phyloP scores from a whole-genome alignment of 2,329 filamentous ascomycete genomes.

The Epichloe glyceriae region DNA sequence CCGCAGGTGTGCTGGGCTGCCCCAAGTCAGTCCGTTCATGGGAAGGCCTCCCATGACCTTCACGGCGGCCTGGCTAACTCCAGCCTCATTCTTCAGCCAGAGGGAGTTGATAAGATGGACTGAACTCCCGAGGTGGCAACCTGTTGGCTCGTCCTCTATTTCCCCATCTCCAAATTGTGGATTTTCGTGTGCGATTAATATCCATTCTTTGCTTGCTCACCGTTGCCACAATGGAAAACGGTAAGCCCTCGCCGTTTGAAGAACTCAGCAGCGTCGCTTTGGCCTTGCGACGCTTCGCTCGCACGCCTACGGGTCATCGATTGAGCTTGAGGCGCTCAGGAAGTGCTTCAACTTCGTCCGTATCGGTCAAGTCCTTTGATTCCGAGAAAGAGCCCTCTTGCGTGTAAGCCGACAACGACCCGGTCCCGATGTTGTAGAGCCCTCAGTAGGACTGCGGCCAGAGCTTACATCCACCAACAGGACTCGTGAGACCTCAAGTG shows the following conservation, averaged over 20 bases:
- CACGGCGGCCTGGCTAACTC: too few relatives aligned
- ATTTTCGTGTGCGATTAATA: neutral
- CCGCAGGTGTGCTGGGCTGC: too few relatives aligned
- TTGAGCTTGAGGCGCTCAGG: constrained; percentile 5
- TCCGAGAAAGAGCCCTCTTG: constrained; percentile 6
- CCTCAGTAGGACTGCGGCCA: neutral
- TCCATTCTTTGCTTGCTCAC: neutral
- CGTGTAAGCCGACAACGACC: constrained; percentile 4
- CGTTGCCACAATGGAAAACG: constrained; percentile 5
- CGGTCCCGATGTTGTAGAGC: neutral
- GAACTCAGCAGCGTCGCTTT: constrained; percentile 6
- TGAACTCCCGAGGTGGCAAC: neutral
- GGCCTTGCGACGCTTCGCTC: constrained; percentile 6
- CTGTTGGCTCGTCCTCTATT: neutral
- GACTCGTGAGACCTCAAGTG: constrained; percentile 28
- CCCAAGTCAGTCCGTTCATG: too few relatives aligned
- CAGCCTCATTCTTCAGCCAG: neutral
- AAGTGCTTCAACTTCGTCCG: constrained; percentile 3
- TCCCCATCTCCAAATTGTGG: neutral
- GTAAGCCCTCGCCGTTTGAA: constrained; percentile 7
- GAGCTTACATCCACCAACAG: constrained; percentile 18
- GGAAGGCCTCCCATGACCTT: too few relatives aligned
- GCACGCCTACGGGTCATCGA: constrained; percentile 6
- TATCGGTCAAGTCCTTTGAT: constrained; percentile 5
- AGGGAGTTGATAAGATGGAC: neutral